Percentiles rank a stretch among this genome's conserved stretches.
Evolutionary conservation across 176 grass and related monocot species (phyloP).

Genomic region (Ensete glaucum): DNA sequence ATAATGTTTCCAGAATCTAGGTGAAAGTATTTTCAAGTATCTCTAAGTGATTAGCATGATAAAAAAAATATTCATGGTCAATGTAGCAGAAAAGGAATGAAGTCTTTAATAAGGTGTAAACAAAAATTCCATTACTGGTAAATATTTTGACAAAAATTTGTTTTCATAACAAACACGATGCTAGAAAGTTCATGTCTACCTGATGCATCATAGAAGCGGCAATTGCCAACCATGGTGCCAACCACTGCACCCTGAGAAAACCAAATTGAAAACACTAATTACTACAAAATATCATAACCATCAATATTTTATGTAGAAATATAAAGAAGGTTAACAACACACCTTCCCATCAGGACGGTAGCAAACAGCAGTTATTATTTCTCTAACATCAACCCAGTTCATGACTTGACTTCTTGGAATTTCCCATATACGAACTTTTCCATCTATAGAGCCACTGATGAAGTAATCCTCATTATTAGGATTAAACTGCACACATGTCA

Average conservation of each 20-base stretch:
- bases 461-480: constrained; percentile 64
- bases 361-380: constrained; percentile 80
- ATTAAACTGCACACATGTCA: constrained; percentile 82
- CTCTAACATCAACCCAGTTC: constrained; percentile 57
- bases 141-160: not conserved
- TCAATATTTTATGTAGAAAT: not conserved
- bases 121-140: not conserved
- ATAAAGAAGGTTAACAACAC: not conserved
- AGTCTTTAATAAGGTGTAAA: not conserved
- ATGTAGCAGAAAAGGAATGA: not conserved
- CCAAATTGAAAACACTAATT: not conserved
- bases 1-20: not conserved
- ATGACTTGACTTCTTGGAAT: constrained; percentile 51
- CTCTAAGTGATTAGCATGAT: not conserved
- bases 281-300: not conserved
- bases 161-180: not conserved
- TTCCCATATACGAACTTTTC: constrained; percentile 81
- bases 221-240: constrained; percentile 23
- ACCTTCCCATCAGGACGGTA: constrained; percentile 25
- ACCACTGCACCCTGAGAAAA: constrained; percentile 10
- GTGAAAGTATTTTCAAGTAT: not conserved
- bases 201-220: constrained; percentile 26
- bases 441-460: constrained; percentile 75
- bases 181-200: not conserved
- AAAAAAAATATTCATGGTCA: not conserved